Evolutionary conservation across 1,284 basidiomycete species (phyloP), one percentile per base, ranked within the genome.

Genomic region (Stygiomarasmius scandens): DNA sequence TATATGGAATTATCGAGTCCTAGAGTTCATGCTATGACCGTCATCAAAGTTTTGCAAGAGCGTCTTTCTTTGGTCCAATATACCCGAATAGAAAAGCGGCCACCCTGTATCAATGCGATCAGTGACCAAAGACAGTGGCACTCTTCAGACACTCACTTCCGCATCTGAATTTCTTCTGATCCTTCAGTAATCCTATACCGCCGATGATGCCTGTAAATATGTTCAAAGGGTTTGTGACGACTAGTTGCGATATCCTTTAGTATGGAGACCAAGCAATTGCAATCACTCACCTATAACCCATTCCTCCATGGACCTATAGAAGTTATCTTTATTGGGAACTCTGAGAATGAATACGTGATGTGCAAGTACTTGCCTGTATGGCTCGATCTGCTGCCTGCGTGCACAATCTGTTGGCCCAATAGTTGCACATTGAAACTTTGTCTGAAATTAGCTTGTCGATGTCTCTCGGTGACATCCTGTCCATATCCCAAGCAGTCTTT

Each of bases 371-470:
- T 41, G 49, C 56, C 56, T 57, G 56, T 32, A 57, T 57, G 23
- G 56, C 56, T 38, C 45, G 56, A 29, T 57, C 56, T 43, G 56
- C 56, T 23, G 56, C 50, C 29, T 57, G 27, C n/a, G 56, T 57
- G 20, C 56, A 57, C 3, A 57, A 44, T 19, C 56, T 52, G 27
- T 57, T 57, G 43, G 56, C 56, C 56, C 56, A 57, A 25, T 57
- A 57, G 32, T 57, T 57, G 23, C 56, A 57, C 56, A 57, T 57
- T 9, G 56, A 57, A 9, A 57, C 56, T 45, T 57, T 57, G 45
- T 57, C 56, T 14, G 56, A 57, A 8, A 57, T 47, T 11, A 29
- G 47, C 22, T 48, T 57, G 19, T 57, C 56, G 49, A 57, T 41
- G n/a, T 57, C 56, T 25, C 46, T 52, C 5, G 46, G 56, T 23